Evolutionary conservation across 129 eudicot genomes (phyloP).

Genomic region (Flaveria trinervia): DNA sequence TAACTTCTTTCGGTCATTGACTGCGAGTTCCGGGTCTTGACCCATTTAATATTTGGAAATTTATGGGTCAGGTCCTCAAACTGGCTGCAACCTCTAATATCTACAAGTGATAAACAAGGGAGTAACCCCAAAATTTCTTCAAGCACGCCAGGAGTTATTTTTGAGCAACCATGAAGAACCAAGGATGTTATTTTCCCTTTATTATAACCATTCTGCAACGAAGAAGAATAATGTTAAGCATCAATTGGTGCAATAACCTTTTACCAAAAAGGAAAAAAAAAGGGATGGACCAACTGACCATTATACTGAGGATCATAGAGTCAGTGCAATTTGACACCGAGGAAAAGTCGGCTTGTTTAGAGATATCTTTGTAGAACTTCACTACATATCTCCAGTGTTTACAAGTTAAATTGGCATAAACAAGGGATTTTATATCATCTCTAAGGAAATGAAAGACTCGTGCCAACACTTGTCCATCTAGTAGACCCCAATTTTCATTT

Average conservation of each 20-base stretch:
- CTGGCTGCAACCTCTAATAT: slow-evolving; percentile 92
- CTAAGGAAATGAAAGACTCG: slow-evolving; percentile 84
- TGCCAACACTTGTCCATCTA: slow-evolving; percentile 74
- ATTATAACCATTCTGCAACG: slow-evolving; percentile 73
- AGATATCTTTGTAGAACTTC: slow-evolving; percentile 61
- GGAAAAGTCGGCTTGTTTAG: slow-evolving; percentile 64
- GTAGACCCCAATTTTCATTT: slow-evolving; percentile 67
- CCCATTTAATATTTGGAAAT: slow-evolving; percentile 75
- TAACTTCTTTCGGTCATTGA: slow-evolving; percentile 47
- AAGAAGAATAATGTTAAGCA: neutral
- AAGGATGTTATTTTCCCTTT: slow-evolving; percentile 70
- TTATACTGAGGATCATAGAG: slow-evolving; percentile 52
- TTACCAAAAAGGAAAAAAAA: neutral
- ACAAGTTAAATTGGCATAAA: slow-evolving; percentile 74
- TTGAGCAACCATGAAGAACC: slow-evolving; percentile 70
- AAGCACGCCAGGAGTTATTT: slow-evolving; percentile 62
- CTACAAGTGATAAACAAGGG: slow-evolving; percentile 60
- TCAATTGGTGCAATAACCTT: neutral
- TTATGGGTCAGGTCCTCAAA: slow-evolving; percentile 67
- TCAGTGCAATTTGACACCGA: slow-evolving; percentile 67
- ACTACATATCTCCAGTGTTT: slow-evolving; percentile 85
- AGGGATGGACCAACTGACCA: slow-evolving; percentile 54
- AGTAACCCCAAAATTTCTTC: slow-evolving; percentile 69
- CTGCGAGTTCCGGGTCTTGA: slow-evolving; percentile 44
- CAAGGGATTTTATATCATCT: slow-evolving; percentile 68